Base-by-base conservation (phyloP, 179 eudicot genomes). In the Spergularia azorica region DNA sequence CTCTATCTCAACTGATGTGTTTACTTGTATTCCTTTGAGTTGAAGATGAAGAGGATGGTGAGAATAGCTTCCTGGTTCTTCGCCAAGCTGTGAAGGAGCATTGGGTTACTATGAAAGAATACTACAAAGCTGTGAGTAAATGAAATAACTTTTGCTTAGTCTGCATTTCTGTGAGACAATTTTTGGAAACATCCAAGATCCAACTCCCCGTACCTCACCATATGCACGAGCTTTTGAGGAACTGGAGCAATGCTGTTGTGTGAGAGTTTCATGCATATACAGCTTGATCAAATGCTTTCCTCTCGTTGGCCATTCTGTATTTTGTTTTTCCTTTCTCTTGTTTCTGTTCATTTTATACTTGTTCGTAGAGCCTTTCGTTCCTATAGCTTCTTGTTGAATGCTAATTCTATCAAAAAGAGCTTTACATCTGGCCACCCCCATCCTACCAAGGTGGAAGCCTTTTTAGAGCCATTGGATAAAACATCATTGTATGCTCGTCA, bases 51-150 rank as follows among this genome's bases (percentile, higher is more conserved):
- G 87, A 88, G 13, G 88, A 86, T 10, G 81, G 67, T 56, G 88
- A 87, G 76, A 71, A 82, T 74, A 80, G 82, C 72, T 92, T 83
- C 77, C 67, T 73, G 38, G 84, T 68, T 67, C 87, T 88, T 75
- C 86, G 92, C 38, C 81, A 84, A 77, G 87, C 90, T 75, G 92
- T 83, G 50, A 84, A 50, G 77, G 91, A 90, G 80, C 64, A 87
- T 67, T 88, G 90, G 90, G 55, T 41, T 66, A 83, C 81, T 43
- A 90, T 89, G 95, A 90, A 87, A 83, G 91, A 83, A 73, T 92
- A 90, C 81, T 89, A 84, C 69, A 86, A 87, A 84, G 89, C 89
- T 73, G 97, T 92, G 85, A 88, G 92, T 80, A 61, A 63, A 58
- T 17, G 59, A 6, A 41, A 11, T 16, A 66, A 39, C 12, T 43